These are phyloP conservation scores for Malus hybrid DNA, from an alignment of 331 rosid genomes.

Conservation along the genomic window DNA sequence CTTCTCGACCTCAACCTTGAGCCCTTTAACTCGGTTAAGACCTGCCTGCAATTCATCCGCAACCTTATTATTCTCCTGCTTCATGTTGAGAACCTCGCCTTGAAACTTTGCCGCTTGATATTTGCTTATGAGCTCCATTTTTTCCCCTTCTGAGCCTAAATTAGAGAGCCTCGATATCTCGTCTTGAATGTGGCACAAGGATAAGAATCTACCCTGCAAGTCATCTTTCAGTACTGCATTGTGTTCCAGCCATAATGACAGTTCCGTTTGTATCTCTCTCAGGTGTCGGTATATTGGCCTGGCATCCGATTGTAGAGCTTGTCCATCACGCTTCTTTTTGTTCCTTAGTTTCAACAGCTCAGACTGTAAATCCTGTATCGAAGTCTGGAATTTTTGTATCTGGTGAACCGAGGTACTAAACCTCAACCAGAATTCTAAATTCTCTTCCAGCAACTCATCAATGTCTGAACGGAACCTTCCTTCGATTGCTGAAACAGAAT, in stretches of 20 bases:
- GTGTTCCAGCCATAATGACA: conserved; percentile 76
- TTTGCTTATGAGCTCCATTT: conserved; percentile 30
- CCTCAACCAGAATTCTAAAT: conserved; percentile 88
- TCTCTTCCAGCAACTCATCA: conserved; percentile 59
- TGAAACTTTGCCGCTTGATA: conserved; percentile 89
- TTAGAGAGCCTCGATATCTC: conserved; percentile 55
- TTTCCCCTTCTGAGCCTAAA: conserved; percentile 18
- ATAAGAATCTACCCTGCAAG: conserved; percentile 45
- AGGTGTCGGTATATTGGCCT: conserved; percentile 63
- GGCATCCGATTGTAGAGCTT: conserved; percentile 37
- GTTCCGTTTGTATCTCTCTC: conserved; percentile 74
- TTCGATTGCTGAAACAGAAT: conserved; percentile 35
- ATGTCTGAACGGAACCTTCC: conserved; percentile 57
- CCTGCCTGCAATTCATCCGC: conserved; percentile 54
- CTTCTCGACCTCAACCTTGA: conserved; percentile 51
- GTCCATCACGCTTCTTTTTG: conserved; percentile 12
- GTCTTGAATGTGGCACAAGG: conserved; percentile 53
- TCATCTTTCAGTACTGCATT: conserved; percentile 63
- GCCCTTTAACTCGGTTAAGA: conserved; percentile 36
- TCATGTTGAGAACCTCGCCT: conserved; percentile 86
- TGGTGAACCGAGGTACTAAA: conserved; percentile 68
- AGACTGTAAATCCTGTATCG: conserved; percentile 54
- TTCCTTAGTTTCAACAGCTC: conserved; percentile 39
- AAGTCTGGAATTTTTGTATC: conserved; percentile 64
- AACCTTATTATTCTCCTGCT: conserved; percentile 66